Evolutionary conservation across 495 filamentous ascomycete species (phyloP).

Genomic region (Hypomontagnella monticulosa): DNA sequence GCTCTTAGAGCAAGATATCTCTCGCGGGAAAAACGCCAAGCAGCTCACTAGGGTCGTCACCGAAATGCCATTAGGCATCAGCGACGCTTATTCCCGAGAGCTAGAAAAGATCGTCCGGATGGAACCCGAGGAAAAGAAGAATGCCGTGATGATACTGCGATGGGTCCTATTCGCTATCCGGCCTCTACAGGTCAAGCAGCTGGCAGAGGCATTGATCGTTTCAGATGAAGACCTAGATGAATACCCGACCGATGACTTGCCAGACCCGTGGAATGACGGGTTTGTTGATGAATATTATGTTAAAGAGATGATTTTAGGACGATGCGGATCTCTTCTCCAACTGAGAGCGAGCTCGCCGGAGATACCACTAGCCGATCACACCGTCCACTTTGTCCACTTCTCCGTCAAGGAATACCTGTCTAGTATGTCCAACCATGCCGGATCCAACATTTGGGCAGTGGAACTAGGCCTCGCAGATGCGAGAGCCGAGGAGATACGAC

Average conservation of each 20-base stretch:
- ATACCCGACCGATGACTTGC: conserved; percentile 1
- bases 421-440: background rate
- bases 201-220: conserved; percentile 2
- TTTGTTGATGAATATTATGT: conserved; percentile 4
- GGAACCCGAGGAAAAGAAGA: background rate
- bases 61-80: background rate
- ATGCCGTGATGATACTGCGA: background rate
- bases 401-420: conserved; percentile 6
- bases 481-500: background rate
- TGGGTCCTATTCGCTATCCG: background rate
- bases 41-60: background rate
- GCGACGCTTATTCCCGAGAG: background rate
- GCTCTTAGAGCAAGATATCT: background rate
- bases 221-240: conserved; percentile 5
- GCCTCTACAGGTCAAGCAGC: conserved; percentile 1
- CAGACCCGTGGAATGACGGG: background rate
- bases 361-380: background rate
- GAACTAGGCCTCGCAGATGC: background rate
- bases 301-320: conserved; percentile 1
- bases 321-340: conserved; percentile 1
- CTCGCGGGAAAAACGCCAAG: background rate
- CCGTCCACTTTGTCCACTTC: conserved; percentile 6
- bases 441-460: background rate
- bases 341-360: conserved; percentile 6
- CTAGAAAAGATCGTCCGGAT: background rate